phyloP scores from a whole-genome alignment of 352 stramenopile genomes.

The Globisporangium ultimum region DNA sequence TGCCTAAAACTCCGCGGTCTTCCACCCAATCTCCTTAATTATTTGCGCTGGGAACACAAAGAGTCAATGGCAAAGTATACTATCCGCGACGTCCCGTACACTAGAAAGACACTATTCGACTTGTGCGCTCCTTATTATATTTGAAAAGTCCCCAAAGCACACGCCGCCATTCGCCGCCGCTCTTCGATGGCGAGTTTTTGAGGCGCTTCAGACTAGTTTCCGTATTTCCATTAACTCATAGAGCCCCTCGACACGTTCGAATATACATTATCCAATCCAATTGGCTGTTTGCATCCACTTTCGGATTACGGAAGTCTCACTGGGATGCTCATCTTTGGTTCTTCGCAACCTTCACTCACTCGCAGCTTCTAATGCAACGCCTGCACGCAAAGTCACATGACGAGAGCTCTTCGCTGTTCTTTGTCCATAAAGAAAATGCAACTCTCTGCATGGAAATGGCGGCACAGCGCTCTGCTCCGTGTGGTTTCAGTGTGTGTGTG shows the following conservation, averaged over 20 bases:
- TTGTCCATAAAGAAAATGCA: no score
- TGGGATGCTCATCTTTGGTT: background rate
- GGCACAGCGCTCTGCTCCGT: slow-evolving; percentile 9
- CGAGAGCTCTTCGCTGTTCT: background rate
- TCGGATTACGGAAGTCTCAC: background rate
- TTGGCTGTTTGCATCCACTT: no score
- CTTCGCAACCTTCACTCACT: background rate
- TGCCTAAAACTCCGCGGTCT: slow-evolving; percentile 24
- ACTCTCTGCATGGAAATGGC: no score
- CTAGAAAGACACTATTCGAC: background rate
- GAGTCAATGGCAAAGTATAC: background rate
- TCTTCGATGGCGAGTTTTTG: no score
- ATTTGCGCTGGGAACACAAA: background rate
- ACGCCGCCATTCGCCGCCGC: no score
- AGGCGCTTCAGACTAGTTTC: no score
- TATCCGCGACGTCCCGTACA: background rate
- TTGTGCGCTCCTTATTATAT: background rate
- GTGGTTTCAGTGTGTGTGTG: slow-evolving; percentile 2
- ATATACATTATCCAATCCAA: no score
- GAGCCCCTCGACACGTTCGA: no score
- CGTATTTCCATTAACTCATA: no score
- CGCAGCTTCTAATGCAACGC: background rate
- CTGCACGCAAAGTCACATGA: background rate
- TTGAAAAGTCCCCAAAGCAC: no score
- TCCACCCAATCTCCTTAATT: background rate